Base-by-base conservation (phyloP, 495 filamentous ascomycete species). In the Daldinia decipiens region DNA sequence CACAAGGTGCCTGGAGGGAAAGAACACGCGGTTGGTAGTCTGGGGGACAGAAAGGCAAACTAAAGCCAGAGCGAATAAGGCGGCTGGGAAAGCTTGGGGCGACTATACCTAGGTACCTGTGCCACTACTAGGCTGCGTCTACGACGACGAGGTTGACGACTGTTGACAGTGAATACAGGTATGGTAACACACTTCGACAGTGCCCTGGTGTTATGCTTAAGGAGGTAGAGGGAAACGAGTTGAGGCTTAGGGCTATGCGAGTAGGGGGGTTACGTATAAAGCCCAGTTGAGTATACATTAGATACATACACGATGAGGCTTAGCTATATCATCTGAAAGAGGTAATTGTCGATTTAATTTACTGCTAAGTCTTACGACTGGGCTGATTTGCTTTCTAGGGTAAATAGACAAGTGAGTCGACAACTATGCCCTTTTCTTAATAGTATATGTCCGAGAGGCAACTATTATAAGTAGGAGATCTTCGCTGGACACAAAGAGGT, bases 281-380 rank as follows among this genome's bases (percentile, higher is more conserved):
- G 31, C 15, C 39, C n/a, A 13, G 12, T 7, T 24, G 19, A 39
- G n/a, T 12, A 57, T 4, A 5, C 4, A 29, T 24, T 7, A 2
- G 24, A 43, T 11, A 34, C 21, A 7, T 26, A 50, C 39, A 47
- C 21, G 21, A 50, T n/a, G 1, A 11, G 32, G 12, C 51, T 3
- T 12, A 15, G 19, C 40, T 36, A 54, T 15, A 19, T 31, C 15
- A 31, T 29, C 11, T 52, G 26, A 52, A 27, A 40, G 47, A 27
- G 45, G 17, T 21, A 26, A 34, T 27, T 5, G 6, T 13, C 61
- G 56, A 56, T 12, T 53, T 62, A 32, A 52, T 17, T 62, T 62
- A 36, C 36, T 27, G 12, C 39, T 0, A 32, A 21, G 11, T 13
- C 32, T 31, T 26, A n/a, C 29, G n/a, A 56, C 12, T 7, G 2